These are phyloP conservation scores for Talaromyces sp. DNA, from an alignment of 2,329 filamentous ascomycete genomes.

Conservation along the genomic window DNA sequence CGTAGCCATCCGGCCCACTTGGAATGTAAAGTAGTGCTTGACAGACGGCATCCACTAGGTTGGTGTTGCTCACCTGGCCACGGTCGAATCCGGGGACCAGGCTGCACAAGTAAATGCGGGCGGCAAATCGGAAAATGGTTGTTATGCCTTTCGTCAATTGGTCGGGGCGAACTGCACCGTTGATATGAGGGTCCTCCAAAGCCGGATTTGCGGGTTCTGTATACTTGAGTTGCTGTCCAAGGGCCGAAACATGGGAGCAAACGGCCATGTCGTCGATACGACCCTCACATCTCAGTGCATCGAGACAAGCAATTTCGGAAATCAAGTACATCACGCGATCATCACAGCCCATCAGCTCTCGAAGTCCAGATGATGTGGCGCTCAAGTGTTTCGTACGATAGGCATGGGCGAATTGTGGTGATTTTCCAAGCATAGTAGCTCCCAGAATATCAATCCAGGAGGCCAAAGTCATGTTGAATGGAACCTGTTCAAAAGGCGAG, in stretches of 20 bases:
- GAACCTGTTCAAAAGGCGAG: constrained; percentile 60
- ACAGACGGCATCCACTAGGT: constrained; percentile 73
- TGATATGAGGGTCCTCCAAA: constrained; percentile 56
- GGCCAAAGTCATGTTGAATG: constrained; percentile 87
- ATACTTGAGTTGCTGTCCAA: constrained; percentile 78
- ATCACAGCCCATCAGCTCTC: constrained; percentile 95
- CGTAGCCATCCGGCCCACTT: constrained; percentile 73
- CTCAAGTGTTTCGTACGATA: constrained; percentile 87
- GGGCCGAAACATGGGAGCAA: constrained; percentile 82
- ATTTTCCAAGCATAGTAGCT: constrained; percentile 81
- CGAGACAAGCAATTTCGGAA: constrained; percentile 93
- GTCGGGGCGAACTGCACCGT: constrained; percentile 72
- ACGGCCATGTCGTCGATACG: constrained; percentile 77
- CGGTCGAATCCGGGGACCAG: constrained; percentile 84
- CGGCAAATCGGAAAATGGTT: constrained; percentile 82
- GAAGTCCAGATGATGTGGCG: constrained; percentile 64
- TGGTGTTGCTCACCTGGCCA: constrained; percentile 66
- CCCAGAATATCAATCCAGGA: constrained; percentile 97
- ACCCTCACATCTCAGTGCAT: constrained; percentile 76
- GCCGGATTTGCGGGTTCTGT: constrained; percentile 66
- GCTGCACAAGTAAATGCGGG: constrained; percentile 94
- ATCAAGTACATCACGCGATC: constrained; percentile 97
- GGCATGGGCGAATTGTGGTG: constrained; percentile 86
- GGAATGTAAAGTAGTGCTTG: constrained; percentile 77
- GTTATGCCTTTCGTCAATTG: constrained; percentile 87